These are phyloP conservation scores for Fusarium palustre DNA, from an alignment of 2,329 filamentous ascomycete species.

Conservation along the genomic window DNA sequence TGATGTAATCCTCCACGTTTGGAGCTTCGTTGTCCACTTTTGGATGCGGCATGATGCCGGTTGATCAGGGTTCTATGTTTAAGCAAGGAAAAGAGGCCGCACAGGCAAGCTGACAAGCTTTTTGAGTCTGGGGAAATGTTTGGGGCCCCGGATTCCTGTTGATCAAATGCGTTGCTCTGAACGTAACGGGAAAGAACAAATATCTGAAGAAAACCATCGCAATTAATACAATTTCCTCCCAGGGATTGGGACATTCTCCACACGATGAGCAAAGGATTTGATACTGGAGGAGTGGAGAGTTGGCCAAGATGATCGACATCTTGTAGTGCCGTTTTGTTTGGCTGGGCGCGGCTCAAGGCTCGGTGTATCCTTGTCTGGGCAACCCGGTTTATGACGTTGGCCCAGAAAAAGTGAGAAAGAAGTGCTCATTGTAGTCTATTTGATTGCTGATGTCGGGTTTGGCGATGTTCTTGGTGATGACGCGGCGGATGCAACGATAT, in stretches of 20 bases:
- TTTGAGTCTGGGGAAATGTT: constrained; percentile 7
- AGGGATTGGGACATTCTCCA: not conserved
- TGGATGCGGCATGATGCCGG: constrained; percentile 44
- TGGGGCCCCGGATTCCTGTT: constrained; percentile 25
- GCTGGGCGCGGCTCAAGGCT: constrained; percentile 24
- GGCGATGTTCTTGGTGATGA: constrained; percentile 2
- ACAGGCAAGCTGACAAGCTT: not conserved
- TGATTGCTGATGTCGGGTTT: constrained; percentile 6
- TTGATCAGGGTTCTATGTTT: accelerated
- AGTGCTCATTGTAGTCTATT: not conserved
- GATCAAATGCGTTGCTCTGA: not conserved
- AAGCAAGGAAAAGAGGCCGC: not conserved
- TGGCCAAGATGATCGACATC: constrained; percentile 40
- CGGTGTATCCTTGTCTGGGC: constrained; percentile 37
- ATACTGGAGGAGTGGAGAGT: constrained; percentile 30
- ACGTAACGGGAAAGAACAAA: not conserved
- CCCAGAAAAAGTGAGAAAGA: constrained; percentile 16
- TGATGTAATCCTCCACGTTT: constrained; percentile 11
- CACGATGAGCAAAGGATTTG: not conserved
- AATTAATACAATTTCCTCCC: constrained; percentile 24
- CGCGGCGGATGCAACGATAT: constrained; percentile 1
- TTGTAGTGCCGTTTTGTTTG: constrained; percentile 13
- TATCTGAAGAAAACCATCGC: not conserved
- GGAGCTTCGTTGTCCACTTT: constrained; percentile 44
- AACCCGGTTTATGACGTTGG: constrained; percentile 34